Conservation (phyloP, 352 stramenopile species). For the Pythium vanterpoolii region DNA sequence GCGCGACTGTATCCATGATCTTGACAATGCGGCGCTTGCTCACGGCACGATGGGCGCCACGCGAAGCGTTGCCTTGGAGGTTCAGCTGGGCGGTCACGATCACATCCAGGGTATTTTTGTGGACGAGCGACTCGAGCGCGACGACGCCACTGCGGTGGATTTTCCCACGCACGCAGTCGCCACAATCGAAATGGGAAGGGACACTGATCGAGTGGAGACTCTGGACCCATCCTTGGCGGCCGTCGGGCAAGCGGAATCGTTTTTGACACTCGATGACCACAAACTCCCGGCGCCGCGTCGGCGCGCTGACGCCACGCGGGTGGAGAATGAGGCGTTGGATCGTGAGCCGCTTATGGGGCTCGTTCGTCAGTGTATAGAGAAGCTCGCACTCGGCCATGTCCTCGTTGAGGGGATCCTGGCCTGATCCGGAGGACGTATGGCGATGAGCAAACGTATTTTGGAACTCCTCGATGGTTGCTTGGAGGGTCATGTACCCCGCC, state of each 20-base stretch:
- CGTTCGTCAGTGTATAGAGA: conserved; percentile 28
- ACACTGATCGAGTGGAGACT: conserved; percentile 16
- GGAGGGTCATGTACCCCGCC: conserved; percentile 10
- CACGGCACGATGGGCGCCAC: conserved; percentile 1
- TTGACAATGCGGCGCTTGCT: conserved; percentile 7
- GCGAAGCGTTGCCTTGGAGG: conserved; percentile 26
- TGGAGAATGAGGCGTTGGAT: conserved; percentile 37
- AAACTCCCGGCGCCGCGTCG: conserved; percentile 39
- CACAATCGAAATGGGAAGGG: not conserved
- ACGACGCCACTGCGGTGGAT: conserved; percentile 39
- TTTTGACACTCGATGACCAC: conserved; percentile 36
- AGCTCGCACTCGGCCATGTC: conserved; percentile 19
- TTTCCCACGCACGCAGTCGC: conserved; percentile 27
- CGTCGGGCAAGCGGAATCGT: conserved; percentile 20
- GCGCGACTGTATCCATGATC: not conserved
- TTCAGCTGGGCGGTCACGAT: conserved; percentile 28
- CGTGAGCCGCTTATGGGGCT: conserved; percentile 24
- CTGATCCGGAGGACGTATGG: conserved; percentile 8
- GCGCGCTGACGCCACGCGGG: conserved; percentile 8
- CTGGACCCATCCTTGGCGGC: conserved; percentile 20
- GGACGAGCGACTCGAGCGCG: conserved; percentile 27
- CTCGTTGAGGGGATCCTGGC: not conserved
- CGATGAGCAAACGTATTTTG: conserved; percentile 24
- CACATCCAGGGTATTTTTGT: conserved; percentile 25
- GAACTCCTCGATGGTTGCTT: conserved; percentile 25